phyloP scores from a whole-genome alignment of 495 filamentous ascomycete genomes.

The Cetradonia linearis region DNA sequence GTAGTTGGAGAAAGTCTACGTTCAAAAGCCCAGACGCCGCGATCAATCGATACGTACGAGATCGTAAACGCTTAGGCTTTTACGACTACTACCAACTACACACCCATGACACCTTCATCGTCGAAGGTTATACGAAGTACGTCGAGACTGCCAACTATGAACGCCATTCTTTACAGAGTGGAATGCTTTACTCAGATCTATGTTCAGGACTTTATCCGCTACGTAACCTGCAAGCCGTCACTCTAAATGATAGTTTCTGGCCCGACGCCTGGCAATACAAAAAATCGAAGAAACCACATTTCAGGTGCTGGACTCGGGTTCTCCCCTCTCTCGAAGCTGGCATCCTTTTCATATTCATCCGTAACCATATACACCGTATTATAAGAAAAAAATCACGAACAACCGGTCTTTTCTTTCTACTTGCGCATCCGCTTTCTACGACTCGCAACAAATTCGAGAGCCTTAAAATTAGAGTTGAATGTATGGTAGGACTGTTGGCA shows the following conservation, averaged over 20 bases:
- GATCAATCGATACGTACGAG: background rate
- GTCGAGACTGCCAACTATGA: background rate
- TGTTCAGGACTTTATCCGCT: background rate
- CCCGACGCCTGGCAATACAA: no score
- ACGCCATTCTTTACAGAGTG: background rate
- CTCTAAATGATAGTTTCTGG: background rate
- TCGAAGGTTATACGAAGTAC: background rate
- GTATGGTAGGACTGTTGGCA: background rate
- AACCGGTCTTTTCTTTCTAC: background rate
- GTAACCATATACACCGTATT: background rate
- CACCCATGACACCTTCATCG: background rate
- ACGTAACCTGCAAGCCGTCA: background rate
- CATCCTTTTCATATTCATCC: constrained; percentile 8
- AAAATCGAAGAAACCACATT: no score
- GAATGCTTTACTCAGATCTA: background rate
- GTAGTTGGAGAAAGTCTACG: background rate
- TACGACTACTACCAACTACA: background rate
- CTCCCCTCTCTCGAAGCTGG: constrained; percentile 8
- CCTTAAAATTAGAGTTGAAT: background rate
- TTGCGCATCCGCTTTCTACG: background rate
- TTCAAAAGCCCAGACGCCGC: background rate
- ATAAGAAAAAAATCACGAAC: background rate
- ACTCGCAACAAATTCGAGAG: background rate
- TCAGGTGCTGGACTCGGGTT: background rate
- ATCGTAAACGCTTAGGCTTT: background rate